A percentile compares a stretch with the other conserved stretches of the same genome.
phyloP scores from a whole-genome alignment of 225 moss, liverwort and hornwort genomes.

The Pseudisothecium myosuroides region DNA sequence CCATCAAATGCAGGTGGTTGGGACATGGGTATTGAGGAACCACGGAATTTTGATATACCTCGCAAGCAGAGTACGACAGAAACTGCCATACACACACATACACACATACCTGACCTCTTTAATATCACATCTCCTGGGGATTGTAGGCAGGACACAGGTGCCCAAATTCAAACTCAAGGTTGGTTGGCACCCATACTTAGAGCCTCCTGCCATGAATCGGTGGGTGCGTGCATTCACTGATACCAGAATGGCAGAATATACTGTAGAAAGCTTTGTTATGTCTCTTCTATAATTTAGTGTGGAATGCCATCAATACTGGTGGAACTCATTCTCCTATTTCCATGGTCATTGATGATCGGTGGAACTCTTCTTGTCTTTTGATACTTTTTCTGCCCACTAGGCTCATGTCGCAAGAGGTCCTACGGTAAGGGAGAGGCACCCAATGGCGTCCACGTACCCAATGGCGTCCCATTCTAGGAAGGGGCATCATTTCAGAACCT shows the following conservation, averaged over 20 bases:
- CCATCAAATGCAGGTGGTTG: neutral
- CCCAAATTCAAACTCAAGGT: neutral
- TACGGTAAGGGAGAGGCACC: no score
- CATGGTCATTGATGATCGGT: accelerated
- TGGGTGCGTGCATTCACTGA: neutral
- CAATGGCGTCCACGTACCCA: no score
- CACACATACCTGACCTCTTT: neutral
- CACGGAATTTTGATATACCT: neutral
- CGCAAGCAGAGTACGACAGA: neutral
- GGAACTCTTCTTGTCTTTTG: no score
- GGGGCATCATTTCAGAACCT: no score
- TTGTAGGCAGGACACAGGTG: no score
- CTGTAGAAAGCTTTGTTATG: neutral
- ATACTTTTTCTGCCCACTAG: accelerated
- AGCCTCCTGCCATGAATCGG: neutral
- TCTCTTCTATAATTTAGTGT: neutral
- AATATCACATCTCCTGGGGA: neutral
- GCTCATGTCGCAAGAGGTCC: neutral
- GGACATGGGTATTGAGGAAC: neutral
- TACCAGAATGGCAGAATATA: no score
- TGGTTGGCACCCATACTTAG: neutral
- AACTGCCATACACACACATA: neutral
- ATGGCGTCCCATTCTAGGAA: no score
- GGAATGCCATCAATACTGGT: neutral
- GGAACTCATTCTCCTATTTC: neutral